Evolutionary conservation across 129 eudicot species (phyloP), one percentile per base, ranked within the genome.

Genomic region (Heracleum sosnowskyi): DNA sequence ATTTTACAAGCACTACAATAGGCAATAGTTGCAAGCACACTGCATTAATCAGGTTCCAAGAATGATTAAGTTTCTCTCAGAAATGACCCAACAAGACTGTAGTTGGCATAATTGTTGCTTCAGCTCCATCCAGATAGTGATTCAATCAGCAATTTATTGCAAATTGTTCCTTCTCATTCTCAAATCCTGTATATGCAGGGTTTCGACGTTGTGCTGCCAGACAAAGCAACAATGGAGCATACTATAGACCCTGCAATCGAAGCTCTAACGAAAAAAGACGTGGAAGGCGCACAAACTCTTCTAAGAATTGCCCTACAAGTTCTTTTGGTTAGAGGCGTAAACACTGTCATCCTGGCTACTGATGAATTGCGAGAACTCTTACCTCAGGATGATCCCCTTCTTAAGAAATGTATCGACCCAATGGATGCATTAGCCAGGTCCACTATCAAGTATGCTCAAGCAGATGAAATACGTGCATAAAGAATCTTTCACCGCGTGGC

Each of bases 151-250:
- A 37, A 9, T 72, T 37, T 66, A 9, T 10, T 15, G 3, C 5
- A 2, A 29, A 40, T 39, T 47, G 17, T n/a, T 39, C 33, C n/a
- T 36, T 33, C n/a, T 73, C 13, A 41, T 1, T 84, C 33, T 60
- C 5, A 60, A 10, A 26, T 60, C 29, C 41, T 73, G 46, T 46
- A 62, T 24, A 26, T 82, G 69, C 89, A 93, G 98, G 97, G 91
- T 71, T 91, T 93, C 81, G 91, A 90, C 86, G 93, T 84, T 49
- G 83, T 93, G 82, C 75, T 88, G 33, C 93, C 90, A 46, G 96
- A 92, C 74, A 90, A 89, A 85, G 96, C 96, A 70, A 89, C 95
- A 2, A 83, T 88, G 81, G 93, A 93, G 81, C 93, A 89, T 74
- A 86, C 84, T 1, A 77, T 93, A 44, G 79, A 80, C 55, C 96